These are phyloP conservation scores for Fusarium sp. DNA, from an alignment of 2,329 filamentous ascomycete genomes.

Conservation along the genomic window DNA sequence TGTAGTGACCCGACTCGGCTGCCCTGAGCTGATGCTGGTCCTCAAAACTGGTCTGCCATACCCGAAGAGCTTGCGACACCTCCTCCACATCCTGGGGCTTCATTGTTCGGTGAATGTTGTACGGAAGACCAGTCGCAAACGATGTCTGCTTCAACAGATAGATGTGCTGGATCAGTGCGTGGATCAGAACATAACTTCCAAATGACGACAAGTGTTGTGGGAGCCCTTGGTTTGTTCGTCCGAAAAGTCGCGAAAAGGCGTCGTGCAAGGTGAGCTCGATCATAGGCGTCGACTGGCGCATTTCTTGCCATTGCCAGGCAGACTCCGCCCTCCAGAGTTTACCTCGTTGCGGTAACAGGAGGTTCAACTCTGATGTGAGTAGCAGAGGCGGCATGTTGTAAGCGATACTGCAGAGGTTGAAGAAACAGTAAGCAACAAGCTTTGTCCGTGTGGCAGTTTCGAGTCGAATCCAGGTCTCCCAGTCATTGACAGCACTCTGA, in stretches of 20 bases:
- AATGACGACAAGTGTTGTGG: conserved; percentile 67
- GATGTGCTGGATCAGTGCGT: conserved; percentile 78
- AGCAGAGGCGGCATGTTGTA: conserved; percentile 71
- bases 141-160: conserved; percentile 75
- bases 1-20: conserved; percentile 60
- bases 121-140: conserved; percentile 61
- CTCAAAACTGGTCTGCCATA: conserved; percentile 71
- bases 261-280: conserved; percentile 68
- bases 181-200: conserved; percentile 78
- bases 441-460: conserved; percentile 70
- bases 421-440: conserved; percentile 71
- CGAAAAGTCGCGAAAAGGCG: conserved; percentile 66
- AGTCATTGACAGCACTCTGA: conserved; percentile 61
- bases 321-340: conserved; percentile 69
- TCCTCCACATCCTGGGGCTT: conserved; percentile 68
- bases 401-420: conserved; percentile 71
- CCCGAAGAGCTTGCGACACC: conserved; percentile 64
- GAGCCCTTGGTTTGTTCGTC: conserved; percentile 61
- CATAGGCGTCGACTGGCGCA: conserved; percentile 62
- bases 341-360: conserved; percentile 66
- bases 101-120: conserved; percentile 63
- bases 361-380: conserved; percentile 69
- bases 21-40: conserved; percentile 65
- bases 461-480: conserved; percentile 70
- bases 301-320: conserved; percentile 71